Base-by-base conservation (phyloP, 169 alveolate genomes). In the Plasmodium vivax region DNA sequence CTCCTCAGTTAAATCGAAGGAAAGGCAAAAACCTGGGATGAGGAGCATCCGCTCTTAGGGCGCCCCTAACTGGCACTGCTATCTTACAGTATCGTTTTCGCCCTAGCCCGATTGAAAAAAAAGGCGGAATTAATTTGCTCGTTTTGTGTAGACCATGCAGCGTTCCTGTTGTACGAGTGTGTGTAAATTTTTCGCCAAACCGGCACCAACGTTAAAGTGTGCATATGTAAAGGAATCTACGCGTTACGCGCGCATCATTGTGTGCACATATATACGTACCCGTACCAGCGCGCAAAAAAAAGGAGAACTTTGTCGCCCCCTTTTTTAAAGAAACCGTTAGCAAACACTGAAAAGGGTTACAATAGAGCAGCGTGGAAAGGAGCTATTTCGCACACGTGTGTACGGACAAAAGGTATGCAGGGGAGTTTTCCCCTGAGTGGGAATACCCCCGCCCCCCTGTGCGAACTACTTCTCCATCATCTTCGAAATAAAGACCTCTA, bases 401-500 rank as follows among this genome's bases (percentile, higher is more conserved):
- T 62, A 27, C 10, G 34, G 34, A 62, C 27, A 75, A 75, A 75
- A 75, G 5, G 0, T 43, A 75, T 75, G 56, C 56, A 75, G 12
- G n/a, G 8, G 23, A n/a, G 43, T 73, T 73, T 73, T 73, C 2
- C 30, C 38, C 7, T 73, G 43, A 73, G 43, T 73, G 3, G 7
- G 54, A 0, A 34, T 73, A 14, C 54, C 54, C 36, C 16, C 72
- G 3, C 54, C 54, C 36, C 16, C 72, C 36, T 12, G 34, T 27
- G 32, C 0, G 58, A 19, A 47, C 41, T 36, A 85, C 54, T 74
- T 74, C 32, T 74, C 85, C 77, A 19, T 74, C 93, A 85, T 85
- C 80, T 68, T 85, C 80, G 75, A 74, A 75, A 85, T 54, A 75
- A 85, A 85, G n/a, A 14, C 27, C n/a, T 85, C 93, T 16, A 85